phyloP scores from a whole-genome alignment of 441 rosid species.

The Eutrema salsugineum region DNA sequence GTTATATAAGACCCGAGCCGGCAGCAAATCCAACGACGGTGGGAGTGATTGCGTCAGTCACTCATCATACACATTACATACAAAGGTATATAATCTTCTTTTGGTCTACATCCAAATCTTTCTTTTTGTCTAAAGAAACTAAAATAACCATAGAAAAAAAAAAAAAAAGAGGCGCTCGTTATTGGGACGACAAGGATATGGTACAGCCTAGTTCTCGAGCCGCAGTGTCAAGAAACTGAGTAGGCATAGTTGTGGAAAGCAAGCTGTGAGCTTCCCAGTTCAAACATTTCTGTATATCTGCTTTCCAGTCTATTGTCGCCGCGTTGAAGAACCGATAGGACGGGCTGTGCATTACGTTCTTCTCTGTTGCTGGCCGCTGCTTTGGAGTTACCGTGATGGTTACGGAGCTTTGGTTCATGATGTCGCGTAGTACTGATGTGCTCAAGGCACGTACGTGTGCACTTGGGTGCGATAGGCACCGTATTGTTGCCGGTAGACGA shows the following conservation, averaged over 20 bases:
- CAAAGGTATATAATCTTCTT: not conserved
- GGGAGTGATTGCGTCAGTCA: conserved; percentile 15
- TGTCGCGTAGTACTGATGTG: conserved; percentile 80
- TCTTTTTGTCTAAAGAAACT: conserved; percentile 4
- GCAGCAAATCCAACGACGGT: conserved; percentile 16
- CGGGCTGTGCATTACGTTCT: conserved; percentile 54
- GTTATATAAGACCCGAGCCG: conserved; percentile 18
- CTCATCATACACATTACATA: conserved; percentile 17
- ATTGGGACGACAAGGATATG: conserved; percentile 36
- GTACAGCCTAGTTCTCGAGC: conserved; percentile 90
- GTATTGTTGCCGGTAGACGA: conserved; percentile 84
- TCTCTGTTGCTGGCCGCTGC: conserved; percentile 32
- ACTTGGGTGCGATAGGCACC: conserved; percentile 93
- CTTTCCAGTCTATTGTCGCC: conserved; percentile 70
- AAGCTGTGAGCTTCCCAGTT: conserved; percentile 97
- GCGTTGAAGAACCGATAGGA: conserved; percentile 49
- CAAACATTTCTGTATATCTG: conserved; percentile 74
- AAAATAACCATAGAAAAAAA: conserved; percentile 10
- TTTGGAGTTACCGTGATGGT: conserved; percentile 41
- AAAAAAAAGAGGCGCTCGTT: conserved; percentile 25
- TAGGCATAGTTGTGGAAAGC: conserved; percentile 60
- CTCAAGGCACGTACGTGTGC: conserved; percentile 97
- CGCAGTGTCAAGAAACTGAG: conserved; percentile 63
- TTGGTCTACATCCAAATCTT: conserved; percentile 22
- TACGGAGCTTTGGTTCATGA: conserved; percentile 50